phyloP scores from a whole-genome alignment of 768 basidiomycete genomes.

The Artomyces pyxidatus region DNA sequence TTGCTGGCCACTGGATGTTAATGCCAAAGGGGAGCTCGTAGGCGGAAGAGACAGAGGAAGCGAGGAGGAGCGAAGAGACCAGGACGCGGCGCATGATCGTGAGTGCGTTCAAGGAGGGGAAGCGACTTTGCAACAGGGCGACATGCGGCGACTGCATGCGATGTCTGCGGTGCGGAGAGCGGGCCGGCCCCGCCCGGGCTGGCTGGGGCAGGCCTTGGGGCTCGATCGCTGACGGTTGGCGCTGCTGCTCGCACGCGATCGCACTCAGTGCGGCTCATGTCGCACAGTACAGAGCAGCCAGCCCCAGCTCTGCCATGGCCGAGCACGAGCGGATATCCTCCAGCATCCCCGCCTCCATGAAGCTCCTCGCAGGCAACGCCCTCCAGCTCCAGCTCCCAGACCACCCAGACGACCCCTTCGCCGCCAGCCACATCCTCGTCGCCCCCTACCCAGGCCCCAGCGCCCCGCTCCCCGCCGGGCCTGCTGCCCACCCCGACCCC shows the following conservation, averaged over 20 bases:
- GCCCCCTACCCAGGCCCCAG: constrained; percentile 11
- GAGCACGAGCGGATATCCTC: not conserved
- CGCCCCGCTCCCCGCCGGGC: constrained; percentile 3
- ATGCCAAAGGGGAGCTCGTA: constrained; percentile 47
- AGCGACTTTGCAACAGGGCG: too few species aligned
- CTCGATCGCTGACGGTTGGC: too few species aligned
- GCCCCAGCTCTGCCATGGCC: not conserved
- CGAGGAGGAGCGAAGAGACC: constrained; percentile 17
- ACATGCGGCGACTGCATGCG: too few species aligned
- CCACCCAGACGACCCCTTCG: constrained; percentile 14
- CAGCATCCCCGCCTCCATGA: constrained; percentile 21
- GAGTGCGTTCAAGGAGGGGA: not conserved
- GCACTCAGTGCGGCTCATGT: too few species aligned
- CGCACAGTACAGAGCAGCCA: too few species aligned
- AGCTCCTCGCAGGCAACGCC: constrained; percentile 27
- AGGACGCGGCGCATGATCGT: constrained; percentile 10
- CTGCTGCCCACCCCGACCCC: not conserved
- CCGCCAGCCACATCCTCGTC: not conserved
- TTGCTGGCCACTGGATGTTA: not conserved
- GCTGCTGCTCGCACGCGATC: not conserved
- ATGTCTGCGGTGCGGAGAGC: not conserved
- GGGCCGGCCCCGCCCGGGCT: not conserved
- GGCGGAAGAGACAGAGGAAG: constrained; percentile 18
- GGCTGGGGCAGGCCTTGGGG: not conserved
- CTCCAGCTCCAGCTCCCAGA: constrained; percentile 25